phyloP scores from a whole-genome alignment of 768 basidiomycete species.

The Arthromyces matolae region DNA sequence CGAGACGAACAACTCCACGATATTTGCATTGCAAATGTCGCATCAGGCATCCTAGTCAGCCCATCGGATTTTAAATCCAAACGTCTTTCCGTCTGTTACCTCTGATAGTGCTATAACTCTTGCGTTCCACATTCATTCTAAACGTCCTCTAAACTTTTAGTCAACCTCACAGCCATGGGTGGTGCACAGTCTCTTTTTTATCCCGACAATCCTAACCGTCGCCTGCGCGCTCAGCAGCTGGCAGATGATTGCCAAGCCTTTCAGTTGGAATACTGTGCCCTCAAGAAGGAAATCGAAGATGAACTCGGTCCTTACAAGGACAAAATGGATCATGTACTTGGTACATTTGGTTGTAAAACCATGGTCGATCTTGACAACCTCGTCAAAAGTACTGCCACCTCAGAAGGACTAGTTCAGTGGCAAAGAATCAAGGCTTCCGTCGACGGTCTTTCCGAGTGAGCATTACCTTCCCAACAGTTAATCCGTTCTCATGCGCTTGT shows the following conservation, averaged over 20 bases:
- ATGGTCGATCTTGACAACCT: constrained; percentile 11
- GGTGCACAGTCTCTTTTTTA: constrained; percentile 11
- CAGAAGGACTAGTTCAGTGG: constrained; percentile 14
- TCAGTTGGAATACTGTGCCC: constrained; percentile 6
- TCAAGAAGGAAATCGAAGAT: constrained; percentile 9
- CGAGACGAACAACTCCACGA: no score
- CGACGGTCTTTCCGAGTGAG: constrained; percentile 12
- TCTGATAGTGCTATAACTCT: no score
- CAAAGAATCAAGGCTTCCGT: constrained; percentile 9
- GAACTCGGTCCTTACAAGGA: constrained; percentile 14
- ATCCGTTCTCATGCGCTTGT: neutral
- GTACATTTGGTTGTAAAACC: constrained; percentile 12
- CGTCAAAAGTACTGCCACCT: constrained; percentile 8
- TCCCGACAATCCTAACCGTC: constrained; percentile 15
- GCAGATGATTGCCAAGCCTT: constrained; percentile 13
- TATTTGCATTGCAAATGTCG: no score
- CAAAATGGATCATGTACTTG: constrained; percentile 13
- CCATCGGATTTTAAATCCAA: no score
- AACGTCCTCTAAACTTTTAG: no score
- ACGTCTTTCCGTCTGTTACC: no score
- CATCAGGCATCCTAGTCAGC: no score
- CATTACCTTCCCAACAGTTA: neutral
- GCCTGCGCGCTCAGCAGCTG: constrained; percentile 13
- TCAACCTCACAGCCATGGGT: constrained; percentile 6
- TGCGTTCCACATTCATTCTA: no score